Evolutionary conservation across 768 basidiomycete species (phyloP).

Genomic region (Megacollybia marginata): DNA sequence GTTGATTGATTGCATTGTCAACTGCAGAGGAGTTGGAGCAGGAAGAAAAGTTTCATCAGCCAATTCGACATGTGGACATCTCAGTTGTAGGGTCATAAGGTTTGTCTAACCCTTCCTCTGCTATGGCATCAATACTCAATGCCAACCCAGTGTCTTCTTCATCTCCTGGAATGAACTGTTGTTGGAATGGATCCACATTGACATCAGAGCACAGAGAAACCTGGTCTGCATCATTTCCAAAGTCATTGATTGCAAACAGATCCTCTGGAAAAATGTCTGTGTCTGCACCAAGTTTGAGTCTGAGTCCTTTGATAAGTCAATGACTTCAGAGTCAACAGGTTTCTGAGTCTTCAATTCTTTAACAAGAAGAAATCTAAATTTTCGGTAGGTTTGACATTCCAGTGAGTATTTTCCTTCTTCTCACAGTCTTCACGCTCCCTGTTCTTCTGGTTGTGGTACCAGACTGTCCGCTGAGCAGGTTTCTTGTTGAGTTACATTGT

Average conservation of each 20-base stretch:
- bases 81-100: not conserved
- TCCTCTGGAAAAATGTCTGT: not conserved
- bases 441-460: not conserved
- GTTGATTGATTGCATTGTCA: not conserved
- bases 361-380: not conserved
- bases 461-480: not conserved
- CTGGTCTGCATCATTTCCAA: not conserved
- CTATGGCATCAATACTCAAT: not conserved
- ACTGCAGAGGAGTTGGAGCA: not conserved
- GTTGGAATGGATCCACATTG: not conserved
- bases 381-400: not conserved
- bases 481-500: not conserved
- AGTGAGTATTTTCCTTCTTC: not conserved
- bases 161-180: not conserved
- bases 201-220: not conserved
- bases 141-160: not conserved
- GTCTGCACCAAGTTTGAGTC: not conserved
- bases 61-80: not conserved
- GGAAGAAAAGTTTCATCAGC: not conserved
- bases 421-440: not conserved
- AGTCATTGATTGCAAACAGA: not conserved
- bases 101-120: not conserved
- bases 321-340: not conserved
- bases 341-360: not conserved
- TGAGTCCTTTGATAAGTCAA: not conserved